Base-by-base conservation (phyloP, 2,329 filamentous ascomycete genomes). In the Fusarium pseudoanthophilum region DNA sequence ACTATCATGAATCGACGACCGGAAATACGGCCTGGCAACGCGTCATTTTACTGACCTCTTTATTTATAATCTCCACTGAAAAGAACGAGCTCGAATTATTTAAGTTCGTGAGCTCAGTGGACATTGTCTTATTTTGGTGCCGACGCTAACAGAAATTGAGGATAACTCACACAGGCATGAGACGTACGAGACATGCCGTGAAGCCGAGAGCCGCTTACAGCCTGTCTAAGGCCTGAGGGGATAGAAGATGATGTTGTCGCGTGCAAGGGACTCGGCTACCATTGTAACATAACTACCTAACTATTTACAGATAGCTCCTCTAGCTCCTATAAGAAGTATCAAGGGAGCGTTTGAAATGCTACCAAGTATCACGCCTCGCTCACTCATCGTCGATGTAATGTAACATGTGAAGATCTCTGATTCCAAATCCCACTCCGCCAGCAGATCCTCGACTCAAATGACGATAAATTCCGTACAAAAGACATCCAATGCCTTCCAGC, bases 21-120 rank as follows among this genome's bases (percentile, higher is more conserved):
- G 60, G 51, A n/a, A 69, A 64, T 52, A 64, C 67, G 51, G 51
- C 58, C 26, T 69, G 58, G 26, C 16, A 69, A 64, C 51, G n/a
- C 65, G 65, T 69, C 51, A 64, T 37, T 46, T 21, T 42, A 32
- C 18, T 60, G 21, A n/a, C 43, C 21, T 39, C 32, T 34, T 21
- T 18, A 21, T 39, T 36, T 11, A 26, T n/a, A 43, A 30, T 24
- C 48, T 43, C 32, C 34, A 53, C 36, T 30, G 40, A 11, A 16
- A 46, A 40, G 42, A 34, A 34, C 21, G 18, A 43, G 8, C 11
- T 67, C 16, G 39, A 46, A 26, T 28, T 34, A 30, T 52, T 37
- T 26, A 24, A 39, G 34, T 28, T 28, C 9, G 13, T 26, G 42
- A 46, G 16, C 9, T 28, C 58, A 37, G 36, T 32, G 43, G 16